Percentiles rank a stretch among this genome's conserved stretches.
Conservation (phyloP, 78 protist genomes). For the Dictyostelium brefeldianum region DNA sequence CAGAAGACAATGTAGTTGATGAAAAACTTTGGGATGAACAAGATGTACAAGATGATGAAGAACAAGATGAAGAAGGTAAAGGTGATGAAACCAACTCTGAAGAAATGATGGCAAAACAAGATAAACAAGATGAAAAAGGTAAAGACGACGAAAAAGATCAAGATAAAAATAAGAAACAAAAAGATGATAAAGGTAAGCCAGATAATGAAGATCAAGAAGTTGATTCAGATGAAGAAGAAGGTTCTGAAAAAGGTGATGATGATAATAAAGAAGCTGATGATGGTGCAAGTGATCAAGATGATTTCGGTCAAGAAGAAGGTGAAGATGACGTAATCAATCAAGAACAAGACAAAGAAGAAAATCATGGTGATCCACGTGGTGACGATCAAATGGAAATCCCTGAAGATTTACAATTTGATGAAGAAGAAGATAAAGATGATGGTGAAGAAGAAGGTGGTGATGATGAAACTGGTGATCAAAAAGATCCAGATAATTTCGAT, state of each 20-base stretch:
- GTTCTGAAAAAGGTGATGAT: slow-evolving; percentile 1
- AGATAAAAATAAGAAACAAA: slow-evolving; percentile 51
- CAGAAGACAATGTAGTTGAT: slow-evolving; percentile 88
- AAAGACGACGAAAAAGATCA: slow-evolving; percentile 16
- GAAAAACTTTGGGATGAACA: slow-evolving; percentile 93
- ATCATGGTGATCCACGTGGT: slow-evolving; percentile 60
- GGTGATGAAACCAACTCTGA: slow-evolving; percentile 46
- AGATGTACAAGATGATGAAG: slow-evolving; percentile 88
- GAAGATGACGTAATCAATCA: slow-evolving; percentile 41
- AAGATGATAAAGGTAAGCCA: slow-evolving; percentile 19
- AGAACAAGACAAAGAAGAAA: slow-evolving; percentile 76
- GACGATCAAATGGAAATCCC: slow-evolving; percentile 81
- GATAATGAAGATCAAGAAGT: slow-evolving; percentile 17
- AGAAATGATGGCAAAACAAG: slow-evolving; percentile 72
- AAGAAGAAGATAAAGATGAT: slow-evolving; percentile 54
- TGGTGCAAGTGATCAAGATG: slow-evolving; percentile 62
- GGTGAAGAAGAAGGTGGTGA: slow-evolving; percentile 45
- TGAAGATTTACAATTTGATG: slow-evolving; percentile 63
- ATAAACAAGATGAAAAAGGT: slow-evolving; percentile 37
- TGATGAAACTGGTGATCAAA: neutral
- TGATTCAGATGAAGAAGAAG: slow-evolving; percentile 65
- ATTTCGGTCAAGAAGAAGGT: slow-evolving; percentile 70
- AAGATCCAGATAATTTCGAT: slow-evolving; percentile 52
- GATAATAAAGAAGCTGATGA: slow-evolving; percentile 55
- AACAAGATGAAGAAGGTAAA: slow-evolving; percentile 83